Evolutionary conservation across 1,139 yeast species (phyloP), one percentile per base, ranked within the genome.

Genomic region (Yamadazyma sp.): DNA sequence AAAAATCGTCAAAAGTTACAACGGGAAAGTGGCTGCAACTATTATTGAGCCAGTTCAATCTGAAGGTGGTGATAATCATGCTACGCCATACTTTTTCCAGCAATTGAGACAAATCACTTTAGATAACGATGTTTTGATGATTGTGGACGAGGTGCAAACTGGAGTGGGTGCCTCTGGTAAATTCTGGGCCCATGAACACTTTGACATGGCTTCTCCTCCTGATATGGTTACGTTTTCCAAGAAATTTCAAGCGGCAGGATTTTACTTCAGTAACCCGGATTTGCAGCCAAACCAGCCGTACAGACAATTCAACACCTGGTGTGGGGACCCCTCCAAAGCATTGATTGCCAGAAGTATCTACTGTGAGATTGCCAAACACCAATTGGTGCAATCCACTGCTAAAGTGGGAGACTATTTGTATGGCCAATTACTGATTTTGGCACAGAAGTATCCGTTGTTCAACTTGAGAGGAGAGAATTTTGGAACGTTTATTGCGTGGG

Each of bases 301-400:
- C 73, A 81, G 94, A 62, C 92, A 85, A 70, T 85, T 85, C 74
- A 85, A 85, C 78, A 85, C 95, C 44, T 85, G 95, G 95, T 83
- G 90, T 63, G 95, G 95, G 52, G 95, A 85, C 69, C 89, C 92
- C 57, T 80, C 88, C 44, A 80, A 84, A 66, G 78, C 86, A 56
- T 67, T 84, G 51, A 73, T 86, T 56, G 84, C 90, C 39, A 80
- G 81, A 48, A 78, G 85, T 46, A 83, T 85, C 51, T 80, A 79
- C 58, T 64, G 73, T 46, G 89, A 84, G 62, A 65, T 84, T 38
- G 63, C 67, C 42, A 78, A 79, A 56, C 67, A 83, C 60, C 73
- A 80, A 51, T 73, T 85, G 50, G 74, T 77, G 28, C 64, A 66
- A 27, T 66, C 75, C 43, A 76, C 86, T 37, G 70, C 69, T 16